Evolutionary conservation across 140 eudicot species (phyloP), one percentile per base, ranked within the genome.

Genomic region (Oenanthe javanica): DNA sequence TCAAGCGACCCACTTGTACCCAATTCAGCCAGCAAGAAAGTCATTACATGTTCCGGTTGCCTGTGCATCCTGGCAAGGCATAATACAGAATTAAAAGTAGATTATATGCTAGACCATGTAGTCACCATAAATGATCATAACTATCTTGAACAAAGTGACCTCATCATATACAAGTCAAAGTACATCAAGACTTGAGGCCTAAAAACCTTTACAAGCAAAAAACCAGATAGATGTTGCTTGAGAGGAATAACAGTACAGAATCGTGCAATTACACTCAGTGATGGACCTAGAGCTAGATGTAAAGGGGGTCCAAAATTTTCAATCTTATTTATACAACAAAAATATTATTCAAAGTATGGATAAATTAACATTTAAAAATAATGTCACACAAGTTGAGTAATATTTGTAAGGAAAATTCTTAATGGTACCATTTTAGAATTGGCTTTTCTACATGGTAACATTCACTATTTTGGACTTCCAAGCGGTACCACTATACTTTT

Each of bases 1-100:
- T 93, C 98, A 85, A 93, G 89, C 1, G 98, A 93, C 23, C 98
- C 98, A 82, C 92, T 93, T 59, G 97, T 93, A 81, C 97, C 98
- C 88, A 93, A 83, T 63, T 93, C 96, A 79, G 97, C 96, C 76
- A 93, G 90, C 86, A 93, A 83, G 85, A 91, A 93, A 36, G 89
- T 87, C 98, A 93, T 93, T 5, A 91, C 96, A 90, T 93, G 97
- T 84, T 93, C 98, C 10, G 96, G 97, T 71, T 89, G 92, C 80
- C 98, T 88, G 85, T 91, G 98, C 98, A 91, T 93, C 85, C 97
- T 93, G 80, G 61, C 27, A 13, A 64, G 59, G 46, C 27, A 52
- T 43, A 55, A 74, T 14, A 77, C 8, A 27, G 43, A 27, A 18
- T 51, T 13, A 23, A 12, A 55, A 69, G 61, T 23, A 49, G 9